phyloP scores from a whole-genome alignment of 2,329 filamentous ascomycete genomes.

The Epichloe coenophiala region DNA sequence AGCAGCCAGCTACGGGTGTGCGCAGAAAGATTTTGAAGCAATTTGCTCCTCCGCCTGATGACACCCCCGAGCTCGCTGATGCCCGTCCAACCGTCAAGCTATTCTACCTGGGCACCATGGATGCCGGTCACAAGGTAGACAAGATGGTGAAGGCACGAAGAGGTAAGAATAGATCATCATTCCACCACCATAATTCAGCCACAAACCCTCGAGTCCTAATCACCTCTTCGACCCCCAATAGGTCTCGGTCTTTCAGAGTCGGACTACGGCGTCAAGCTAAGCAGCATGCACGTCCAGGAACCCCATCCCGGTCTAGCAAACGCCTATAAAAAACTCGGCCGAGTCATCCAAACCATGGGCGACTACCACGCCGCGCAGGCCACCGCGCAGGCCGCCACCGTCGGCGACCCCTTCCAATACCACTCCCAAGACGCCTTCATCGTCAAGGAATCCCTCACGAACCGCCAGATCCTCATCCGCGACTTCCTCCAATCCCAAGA shows the following conservation, averaged over 20 bases:
- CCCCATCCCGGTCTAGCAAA: slow-evolving; percentile 76
- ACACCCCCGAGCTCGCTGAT: slow-evolving; percentile 86
- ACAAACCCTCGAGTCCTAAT: neutral
- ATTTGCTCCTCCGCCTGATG: slow-evolving; percentile 96
- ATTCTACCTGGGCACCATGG: slow-evolving; percentile 92
- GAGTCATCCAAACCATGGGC: slow-evolving; percentile 81
- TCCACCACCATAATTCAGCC: neutral
- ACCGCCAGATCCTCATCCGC: slow-evolving; percentile 89
- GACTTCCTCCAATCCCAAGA: slow-evolving; percentile 89
- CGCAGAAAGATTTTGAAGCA: slow-evolving; percentile 94
- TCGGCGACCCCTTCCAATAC: slow-evolving; percentile 82
- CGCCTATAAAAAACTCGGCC: slow-evolving; percentile 90
- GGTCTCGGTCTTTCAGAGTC: slow-evolving; percentile 84
- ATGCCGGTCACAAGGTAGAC: slow-evolving; percentile 93
- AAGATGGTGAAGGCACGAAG: slow-evolving; percentile 81
- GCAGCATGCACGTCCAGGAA: slow-evolving; percentile 78
- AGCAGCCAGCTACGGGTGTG: slow-evolving; percentile 92
- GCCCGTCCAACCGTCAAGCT: slow-evolving; percentile 85
- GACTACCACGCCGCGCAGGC: slow-evolving; percentile 95
- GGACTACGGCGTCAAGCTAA: slow-evolving; percentile 84
- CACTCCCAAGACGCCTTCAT: slow-evolving; percentile 94
- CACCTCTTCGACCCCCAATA: slow-evolving; percentile 20
- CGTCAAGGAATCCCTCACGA: slow-evolving; percentile 95
- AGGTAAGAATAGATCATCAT: slow-evolving; percentile 41
- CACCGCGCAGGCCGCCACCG: slow-evolving; percentile 86